A percentile compares a stretch with the other conserved stretches of the same genome.
Evolutionary conservation across 306 rosid species (phyloP).

Genomic region (Sechiopsis laciniata): DNA sequence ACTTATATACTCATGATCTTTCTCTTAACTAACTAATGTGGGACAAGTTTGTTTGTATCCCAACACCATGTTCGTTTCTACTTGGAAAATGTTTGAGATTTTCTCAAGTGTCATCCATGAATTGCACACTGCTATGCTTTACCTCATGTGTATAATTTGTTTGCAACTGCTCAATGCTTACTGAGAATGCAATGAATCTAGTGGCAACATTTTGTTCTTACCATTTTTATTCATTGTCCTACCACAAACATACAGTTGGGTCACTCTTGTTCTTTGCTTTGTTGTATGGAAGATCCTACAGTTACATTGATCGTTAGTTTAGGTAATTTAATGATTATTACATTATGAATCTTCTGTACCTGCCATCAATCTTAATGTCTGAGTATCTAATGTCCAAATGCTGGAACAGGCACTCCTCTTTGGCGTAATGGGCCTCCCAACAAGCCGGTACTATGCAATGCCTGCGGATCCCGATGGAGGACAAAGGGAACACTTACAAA

Average conservation of each 20-base stretch:
- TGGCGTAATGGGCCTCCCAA: slow-evolving; percentile 99
- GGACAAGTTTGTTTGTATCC: too few species aligned
- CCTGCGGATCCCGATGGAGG: slow-evolving; percentile 99
- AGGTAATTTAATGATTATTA: background rate
- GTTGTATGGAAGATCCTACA: background rate
- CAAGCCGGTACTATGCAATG: slow-evolving; percentile 96
- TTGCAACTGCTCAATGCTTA: too few species aligned
- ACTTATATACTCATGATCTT: too few species aligned
- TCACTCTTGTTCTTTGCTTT: background rate
- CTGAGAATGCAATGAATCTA: slow-evolving; percentile 4
- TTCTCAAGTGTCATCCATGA: background rate
- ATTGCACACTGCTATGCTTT: background rate
- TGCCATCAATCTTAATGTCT: slow-evolving; percentile 15
- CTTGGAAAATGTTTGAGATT: background rate
- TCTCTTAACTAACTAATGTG: too few species aligned
- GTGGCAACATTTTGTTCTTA: background rate
- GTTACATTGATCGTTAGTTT: slow-evolving; percentile 1
- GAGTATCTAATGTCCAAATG: slow-evolving; percentile 13
- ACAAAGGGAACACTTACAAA: slow-evolving; percentile 96
- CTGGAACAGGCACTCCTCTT: slow-evolving; percentile 85
- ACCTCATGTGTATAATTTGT: too few species aligned
- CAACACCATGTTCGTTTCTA: background rate
- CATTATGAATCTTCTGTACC: background rate
- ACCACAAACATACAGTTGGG: too few species aligned
- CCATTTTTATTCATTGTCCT: background rate